Percentiles rank a stretch among this genome's conserved stretches.
Conservation (phyloP, 1,139 yeast genomes). For the Suhomyces panamericanus region DNA sequence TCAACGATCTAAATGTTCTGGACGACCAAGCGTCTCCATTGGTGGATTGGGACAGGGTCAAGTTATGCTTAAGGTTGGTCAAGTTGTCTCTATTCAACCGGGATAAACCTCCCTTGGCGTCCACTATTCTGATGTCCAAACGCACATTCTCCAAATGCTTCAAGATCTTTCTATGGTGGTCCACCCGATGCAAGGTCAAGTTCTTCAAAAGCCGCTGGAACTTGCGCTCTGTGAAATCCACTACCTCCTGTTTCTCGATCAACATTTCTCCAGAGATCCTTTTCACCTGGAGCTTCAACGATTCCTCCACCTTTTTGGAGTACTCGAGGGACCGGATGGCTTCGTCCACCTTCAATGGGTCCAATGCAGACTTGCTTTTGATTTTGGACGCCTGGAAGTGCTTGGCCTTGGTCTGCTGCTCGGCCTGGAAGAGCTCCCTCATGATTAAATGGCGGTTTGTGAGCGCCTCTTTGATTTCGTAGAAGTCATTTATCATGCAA, state of each 20-base stretch:
- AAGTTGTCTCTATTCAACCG: slow-evolving; percentile 76
- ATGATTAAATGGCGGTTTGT: slow-evolving; percentile 90
- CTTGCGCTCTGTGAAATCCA: slow-evolving; percentile 56
- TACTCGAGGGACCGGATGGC: slow-evolving; percentile 78
- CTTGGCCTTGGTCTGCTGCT: slow-evolving; percentile 65
- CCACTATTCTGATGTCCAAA: slow-evolving; percentile 72
- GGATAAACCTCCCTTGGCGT: slow-evolving; percentile 78
- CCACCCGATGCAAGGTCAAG: slow-evolving; percentile 71
- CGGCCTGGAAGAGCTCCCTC: slow-evolving; percentile 84
- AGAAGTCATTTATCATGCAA: slow-evolving; percentile 69
- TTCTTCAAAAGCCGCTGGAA: slow-evolving; percentile 56
- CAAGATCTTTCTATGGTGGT: slow-evolving; percentile 80
- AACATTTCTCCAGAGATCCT: slow-evolving; percentile 86
- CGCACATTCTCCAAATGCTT: slow-evolving; percentile 75
- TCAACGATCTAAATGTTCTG: slow-evolving; percentile 59
- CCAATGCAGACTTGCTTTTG: slow-evolving; percentile 72
- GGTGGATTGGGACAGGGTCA: slow-evolving; percentile 50
- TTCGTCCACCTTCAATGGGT: slow-evolving; percentile 88
- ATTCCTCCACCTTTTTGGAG: slow-evolving; percentile 78
- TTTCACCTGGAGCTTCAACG: slow-evolving; percentile 69
- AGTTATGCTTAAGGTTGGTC: slow-evolving; percentile 45
- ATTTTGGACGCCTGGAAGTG: slow-evolving; percentile 76
- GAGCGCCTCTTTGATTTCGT: slow-evolving; percentile 85
- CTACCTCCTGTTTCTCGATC: slow-evolving; percentile 62
- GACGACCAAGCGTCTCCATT: slow-evolving; percentile 65